Conservation (phyloP, 192 early-diverging fungal species). For the Backusella westeae region DNA sequence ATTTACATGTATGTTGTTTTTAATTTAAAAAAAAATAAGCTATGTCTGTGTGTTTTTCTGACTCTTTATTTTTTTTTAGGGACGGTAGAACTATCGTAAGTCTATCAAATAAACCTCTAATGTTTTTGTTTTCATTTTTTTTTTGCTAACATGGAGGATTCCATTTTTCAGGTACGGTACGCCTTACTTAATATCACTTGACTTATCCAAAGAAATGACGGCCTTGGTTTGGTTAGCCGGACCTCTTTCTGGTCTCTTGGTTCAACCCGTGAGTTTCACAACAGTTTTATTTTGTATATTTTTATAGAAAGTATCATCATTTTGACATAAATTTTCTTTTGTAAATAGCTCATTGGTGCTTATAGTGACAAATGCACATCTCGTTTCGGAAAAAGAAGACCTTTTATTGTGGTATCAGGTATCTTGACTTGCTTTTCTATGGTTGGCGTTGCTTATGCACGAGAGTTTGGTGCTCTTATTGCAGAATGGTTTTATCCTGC, state of each 20-base stretch:
- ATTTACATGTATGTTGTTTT: constrained; percentile 60
- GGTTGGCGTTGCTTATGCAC: constrained; percentile 71
- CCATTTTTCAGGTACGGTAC: constrained; percentile 62
- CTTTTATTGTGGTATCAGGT: constrained; percentile 78
- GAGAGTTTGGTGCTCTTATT: constrained; percentile 51
- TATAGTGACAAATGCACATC: constrained; percentile 78
- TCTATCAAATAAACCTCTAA: neutral
- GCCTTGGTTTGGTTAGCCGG: constrained; percentile 83
- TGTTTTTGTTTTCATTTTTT: neutral
- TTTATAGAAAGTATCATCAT: neutral
- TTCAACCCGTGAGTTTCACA: constrained; percentile 12
- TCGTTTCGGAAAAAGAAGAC: constrained; percentile 76
- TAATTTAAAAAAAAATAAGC: neutral
- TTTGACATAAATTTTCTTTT: constrained; percentile 31
- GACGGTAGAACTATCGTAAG: constrained; percentile 67
- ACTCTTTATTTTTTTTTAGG: constrained; percentile 42
- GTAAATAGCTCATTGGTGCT: constrained; percentile 78
- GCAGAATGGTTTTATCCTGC: neutral
- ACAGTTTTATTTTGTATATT: neutral
- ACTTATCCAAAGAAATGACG: constrained; percentile 58
- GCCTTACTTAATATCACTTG: constrained; percentile 64
- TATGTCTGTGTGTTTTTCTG: neutral
- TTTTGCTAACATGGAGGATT: neutral
- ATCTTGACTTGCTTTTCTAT: constrained; percentile 64
- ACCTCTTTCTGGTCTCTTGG: constrained; percentile 55